A percentile compares a stretch with the other conserved stretches of the same genome.
phyloP scores from a whole-genome alignment of 2,329 filamentous ascomycete species.

The Fusarium papillatum region DNA sequence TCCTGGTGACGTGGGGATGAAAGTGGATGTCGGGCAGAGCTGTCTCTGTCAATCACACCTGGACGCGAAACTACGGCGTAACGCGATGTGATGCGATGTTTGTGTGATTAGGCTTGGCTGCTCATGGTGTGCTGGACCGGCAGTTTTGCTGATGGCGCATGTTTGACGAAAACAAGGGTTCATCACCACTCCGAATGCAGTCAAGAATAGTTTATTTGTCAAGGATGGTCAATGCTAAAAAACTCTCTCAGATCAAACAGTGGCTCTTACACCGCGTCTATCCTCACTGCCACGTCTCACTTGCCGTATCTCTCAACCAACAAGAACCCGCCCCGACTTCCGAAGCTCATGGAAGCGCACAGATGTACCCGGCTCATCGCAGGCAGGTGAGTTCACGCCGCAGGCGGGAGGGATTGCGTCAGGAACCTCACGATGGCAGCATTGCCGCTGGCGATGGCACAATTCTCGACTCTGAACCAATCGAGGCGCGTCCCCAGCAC shows the following conservation, averaged over 20 bases:
- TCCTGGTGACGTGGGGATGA: background rate
- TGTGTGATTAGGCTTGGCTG: conserved; percentile 21
- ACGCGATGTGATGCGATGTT: conserved; percentile 11
- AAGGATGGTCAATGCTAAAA: background rate
- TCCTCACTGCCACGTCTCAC: background rate
- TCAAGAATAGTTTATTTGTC: background rate
- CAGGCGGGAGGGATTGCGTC: conserved; percentile 38
- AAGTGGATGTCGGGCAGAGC: conserved; percentile 16
- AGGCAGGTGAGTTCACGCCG: conserved; percentile 4
- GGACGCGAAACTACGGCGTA: background rate
- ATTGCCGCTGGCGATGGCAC: conserved; percentile 42
- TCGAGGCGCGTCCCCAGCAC: conserved; percentile 35
- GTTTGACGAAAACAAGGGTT: background rate
- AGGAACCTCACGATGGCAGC: conserved; percentile 43
- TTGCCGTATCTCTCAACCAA: background rate
- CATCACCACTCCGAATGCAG: background rate
- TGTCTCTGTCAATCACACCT: background rate
- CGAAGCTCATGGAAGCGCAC: conserved; percentile 13
- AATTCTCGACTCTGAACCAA: conserved; percentile 36
- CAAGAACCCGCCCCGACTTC: conserved; percentile 31
- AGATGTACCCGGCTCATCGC: conserved; percentile 31
- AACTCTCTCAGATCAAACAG: background rate
- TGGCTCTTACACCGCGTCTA: background rate
- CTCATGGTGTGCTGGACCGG: conserved; percentile 8
- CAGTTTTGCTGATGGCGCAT: background rate